Evolutionary conservation across 2,329 filamentous ascomycete species (phyloP).

Genomic region (Rhexocercosporidium sp.): DNA sequence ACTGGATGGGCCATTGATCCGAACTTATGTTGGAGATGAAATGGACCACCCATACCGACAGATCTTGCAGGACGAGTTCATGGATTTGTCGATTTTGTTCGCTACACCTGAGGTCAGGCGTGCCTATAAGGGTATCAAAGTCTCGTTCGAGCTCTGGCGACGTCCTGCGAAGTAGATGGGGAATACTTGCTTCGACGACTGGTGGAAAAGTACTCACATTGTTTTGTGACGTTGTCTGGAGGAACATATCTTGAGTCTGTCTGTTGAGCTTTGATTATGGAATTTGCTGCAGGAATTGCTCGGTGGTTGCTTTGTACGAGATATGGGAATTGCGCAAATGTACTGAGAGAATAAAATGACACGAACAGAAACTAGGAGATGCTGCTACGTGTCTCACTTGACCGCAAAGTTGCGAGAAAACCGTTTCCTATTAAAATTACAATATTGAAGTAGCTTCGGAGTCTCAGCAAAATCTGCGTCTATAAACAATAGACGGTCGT

Average conservation of each 20-base stretch:
- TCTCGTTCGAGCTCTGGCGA: background rate
- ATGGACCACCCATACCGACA: background rate
- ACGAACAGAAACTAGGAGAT: too few relatives aligned
- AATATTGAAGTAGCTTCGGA: too few relatives aligned
- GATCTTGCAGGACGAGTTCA: background rate
- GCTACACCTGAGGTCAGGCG: background rate
- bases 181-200: background rate
- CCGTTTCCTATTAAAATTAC: too few relatives aligned
- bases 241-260: too few relatives aligned
- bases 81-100: background rate
- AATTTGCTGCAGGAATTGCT: too few relatives aligned
- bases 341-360: background rate
- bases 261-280: too few relatives aligned
- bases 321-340: background rate
- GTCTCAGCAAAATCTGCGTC: too few relatives aligned
- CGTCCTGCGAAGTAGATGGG: background rate
- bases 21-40: background rate
- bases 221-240: too few relatives aligned
- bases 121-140: background rate
- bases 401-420: too few relatives aligned
- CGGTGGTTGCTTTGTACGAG: background rate
- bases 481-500: too few relatives aligned
- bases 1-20: background rate
- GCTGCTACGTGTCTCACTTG: too few relatives aligned
- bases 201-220: too few relatives aligned